phyloP scores from a whole-genome alignment of 2,329 filamentous ascomycete species.

The Venturia pyrina region DNA sequence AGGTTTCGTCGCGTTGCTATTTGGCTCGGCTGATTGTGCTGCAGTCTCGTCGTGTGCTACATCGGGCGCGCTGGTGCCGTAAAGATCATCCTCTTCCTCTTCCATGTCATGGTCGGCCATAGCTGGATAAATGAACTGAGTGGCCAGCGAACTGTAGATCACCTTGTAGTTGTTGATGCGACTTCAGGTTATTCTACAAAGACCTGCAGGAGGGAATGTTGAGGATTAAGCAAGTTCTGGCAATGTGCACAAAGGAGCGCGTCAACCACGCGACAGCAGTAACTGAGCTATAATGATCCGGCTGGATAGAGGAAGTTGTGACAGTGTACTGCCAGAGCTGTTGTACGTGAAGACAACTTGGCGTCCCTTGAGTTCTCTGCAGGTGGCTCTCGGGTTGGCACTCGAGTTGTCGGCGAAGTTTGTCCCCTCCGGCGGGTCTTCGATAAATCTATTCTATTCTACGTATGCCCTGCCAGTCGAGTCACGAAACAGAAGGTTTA shows the following conservation, averaged over 20 bases:
- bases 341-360: too few relatives aligned
- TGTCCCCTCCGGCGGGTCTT: not conserved
- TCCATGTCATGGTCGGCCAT: conserved; percentile 28
- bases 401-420: not conserved
- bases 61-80: conserved; percentile 23
- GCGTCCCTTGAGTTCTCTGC: too few relatives aligned
- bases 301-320: too few relatives aligned
- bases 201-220: not conserved
- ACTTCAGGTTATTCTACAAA: too few relatives aligned
- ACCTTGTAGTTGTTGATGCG: not conserved
- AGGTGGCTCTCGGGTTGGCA: too few relatives aligned
- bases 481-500: not conserved
- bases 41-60: conserved; percentile 16
- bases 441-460: too few relatives aligned
- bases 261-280: not conserved
- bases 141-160: not conserved
- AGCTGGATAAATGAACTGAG: not conserved
- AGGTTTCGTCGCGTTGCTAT: conserved; percentile 15
- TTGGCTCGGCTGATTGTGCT: conserved; percentile 8
- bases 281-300: too few relatives aligned
- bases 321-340: too few relatives aligned
- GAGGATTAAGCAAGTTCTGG: not conserved
- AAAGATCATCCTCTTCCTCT: conserved; percentile 44
- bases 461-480: too few relatives aligned
- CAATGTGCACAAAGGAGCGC: not conserved